Evolutionary conservation across 345 rosid genomes (phyloP), one percentile per base, ranked within the genome.

Genomic region (Litchi chinensis): DNA sequence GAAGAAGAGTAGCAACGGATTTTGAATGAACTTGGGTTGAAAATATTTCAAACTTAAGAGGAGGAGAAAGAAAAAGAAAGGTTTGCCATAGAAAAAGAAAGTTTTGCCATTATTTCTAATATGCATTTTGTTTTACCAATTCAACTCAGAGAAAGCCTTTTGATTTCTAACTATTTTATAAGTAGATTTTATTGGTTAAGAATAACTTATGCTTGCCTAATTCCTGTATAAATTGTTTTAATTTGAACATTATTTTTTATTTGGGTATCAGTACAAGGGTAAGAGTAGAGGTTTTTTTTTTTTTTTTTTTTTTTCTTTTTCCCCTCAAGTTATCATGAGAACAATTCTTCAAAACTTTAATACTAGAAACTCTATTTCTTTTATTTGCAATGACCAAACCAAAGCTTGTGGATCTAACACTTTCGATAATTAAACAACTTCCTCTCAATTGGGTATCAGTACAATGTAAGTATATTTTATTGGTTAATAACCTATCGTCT

Each of bases 21-120:
- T 77, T 41, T 79, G 96, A 93, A 46, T 93, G 88, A 77, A 92
- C 88, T 69, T 92, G 97, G 98, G 90, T 92, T 59, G 90, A 90
- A 71, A 81, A 89, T 82, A 21, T 95, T 80, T 88, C 91, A 70
- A 85, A 89, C 80, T 79, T 89, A 16, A 86, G 86, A 83, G 83
- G 86, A 78, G 86, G 89, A 79, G 28, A 26, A 26, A 26, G 28
- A 26, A 26, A 26, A 26, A 26, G 1, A 26, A 26, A 26, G 28
- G 28, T 26, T 26, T 26, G 28, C 28, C 28, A 26, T 26, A 85
- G 84, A 85, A 89, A 84, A 79, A 90, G 85, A 81, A 92, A 89
- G 93, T 96, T 91, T 62, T 26, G 40, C 67, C 12, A 62, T 44
- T 74, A 9, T 52, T 16, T 82, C 7, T 43, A 59, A 2, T 65